phyloP scores from a whole-genome alignment of 2,329 filamentous ascomycete species.

The Zymoseptoria ardabiliae region DNA sequence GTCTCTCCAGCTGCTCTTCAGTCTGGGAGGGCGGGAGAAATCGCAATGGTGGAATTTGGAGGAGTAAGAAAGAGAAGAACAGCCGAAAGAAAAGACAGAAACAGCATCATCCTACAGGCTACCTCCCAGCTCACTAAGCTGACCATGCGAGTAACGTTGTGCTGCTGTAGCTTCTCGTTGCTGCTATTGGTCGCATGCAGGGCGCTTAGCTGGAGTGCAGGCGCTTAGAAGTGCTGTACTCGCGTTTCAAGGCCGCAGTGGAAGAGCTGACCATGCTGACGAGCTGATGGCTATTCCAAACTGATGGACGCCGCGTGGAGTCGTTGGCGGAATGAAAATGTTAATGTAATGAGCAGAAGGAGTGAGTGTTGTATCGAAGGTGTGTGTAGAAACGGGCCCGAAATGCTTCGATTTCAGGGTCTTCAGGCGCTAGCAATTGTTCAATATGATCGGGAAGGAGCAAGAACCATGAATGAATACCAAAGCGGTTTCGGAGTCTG shows the following conservation, averaged over 20 bases:
- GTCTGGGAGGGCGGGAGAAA: not conserved
- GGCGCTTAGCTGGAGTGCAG: slow-evolving; percentile 5
- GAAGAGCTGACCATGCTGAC: slow-evolving; percentile 58
- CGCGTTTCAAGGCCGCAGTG: slow-evolving; percentile 35
- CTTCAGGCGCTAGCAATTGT: not conserved
- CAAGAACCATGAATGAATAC: too few relatives aligned
- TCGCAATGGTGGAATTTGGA: not conserved
- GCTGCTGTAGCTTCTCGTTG: slow-evolving; percentile 8
- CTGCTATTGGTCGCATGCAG: slow-evolving; percentile 15
- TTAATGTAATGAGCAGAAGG: not conserved
- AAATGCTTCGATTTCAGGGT: slow-evolving; percentile 32
- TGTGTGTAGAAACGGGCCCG: not conserved
- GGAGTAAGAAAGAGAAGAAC: not conserved
- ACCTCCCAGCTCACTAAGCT: slow-evolving; percentile 8
- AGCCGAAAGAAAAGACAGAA: not conserved
- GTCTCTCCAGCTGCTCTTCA: not conserved
- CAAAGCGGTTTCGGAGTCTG: too few relatives aligned
- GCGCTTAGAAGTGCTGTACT: not conserved
- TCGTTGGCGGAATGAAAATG: too few relatives aligned
- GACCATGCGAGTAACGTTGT: slow-evolving; percentile 8
- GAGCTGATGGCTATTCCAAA: not conserved
- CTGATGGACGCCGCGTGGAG: too few relatives aligned
- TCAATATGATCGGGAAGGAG: not conserved
- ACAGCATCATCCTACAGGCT: not conserved
- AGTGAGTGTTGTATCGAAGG: not conserved